Evolutionary conservation across 345 rosid species (phyloP).

Genomic region (Cochlearia excelsa): DNA sequence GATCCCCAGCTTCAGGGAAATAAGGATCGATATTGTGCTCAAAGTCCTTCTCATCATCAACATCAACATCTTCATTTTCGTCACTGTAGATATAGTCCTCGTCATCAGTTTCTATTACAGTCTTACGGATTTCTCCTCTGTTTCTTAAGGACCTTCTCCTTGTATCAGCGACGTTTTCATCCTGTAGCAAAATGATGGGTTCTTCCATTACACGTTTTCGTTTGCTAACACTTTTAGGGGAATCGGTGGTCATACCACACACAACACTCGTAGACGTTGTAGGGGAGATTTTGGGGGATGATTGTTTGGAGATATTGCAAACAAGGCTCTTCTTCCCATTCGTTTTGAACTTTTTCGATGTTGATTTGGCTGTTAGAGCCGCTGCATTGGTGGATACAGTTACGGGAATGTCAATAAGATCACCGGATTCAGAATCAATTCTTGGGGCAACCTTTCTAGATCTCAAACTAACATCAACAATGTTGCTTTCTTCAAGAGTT

Average conservation of each 20-base stretch:
- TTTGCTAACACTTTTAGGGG: slow-evolving; percentile 78
- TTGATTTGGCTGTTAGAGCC: slow-evolving; percentile 26
- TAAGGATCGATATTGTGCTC: slow-evolving; percentile 23
- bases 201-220: slow-evolving; percentile 64
- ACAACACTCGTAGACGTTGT: slow-evolving; percentile 14
- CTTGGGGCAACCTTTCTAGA: slow-evolving; percentile 21
- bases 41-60: slow-evolving; percentile 25
- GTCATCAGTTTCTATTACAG: slow-evolving; percentile 37
- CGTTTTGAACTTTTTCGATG: slow-evolving; percentile 25
- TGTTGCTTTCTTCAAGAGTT: slow-evolving; percentile 21
- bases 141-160: slow-evolving; percentile 41
- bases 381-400: slow-evolving; percentile 31
- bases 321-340: slow-evolving; percentile 32
- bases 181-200: slow-evolving; percentile 37
- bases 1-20: slow-evolving; percentile 31
- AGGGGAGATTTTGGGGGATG: slow-evolving; percentile 26
- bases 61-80: slow-evolving; percentile 23
- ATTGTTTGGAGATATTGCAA: slow-evolving; percentile 19
- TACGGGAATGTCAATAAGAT: slow-evolving; percentile 30
- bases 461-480: slow-evolving; percentile 18
- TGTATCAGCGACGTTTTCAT: slow-evolving; percentile 36
- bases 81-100: slow-evolving; percentile 29
- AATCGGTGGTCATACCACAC: slow-evolving; percentile 49
- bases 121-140: slow-evolving; percentile 30
- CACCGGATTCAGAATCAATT: slow-evolving; percentile 25